Evolutionary conservation across 306 rosid species (phyloP).

Genomic region (Oxytropis ochrocephala): DNA sequence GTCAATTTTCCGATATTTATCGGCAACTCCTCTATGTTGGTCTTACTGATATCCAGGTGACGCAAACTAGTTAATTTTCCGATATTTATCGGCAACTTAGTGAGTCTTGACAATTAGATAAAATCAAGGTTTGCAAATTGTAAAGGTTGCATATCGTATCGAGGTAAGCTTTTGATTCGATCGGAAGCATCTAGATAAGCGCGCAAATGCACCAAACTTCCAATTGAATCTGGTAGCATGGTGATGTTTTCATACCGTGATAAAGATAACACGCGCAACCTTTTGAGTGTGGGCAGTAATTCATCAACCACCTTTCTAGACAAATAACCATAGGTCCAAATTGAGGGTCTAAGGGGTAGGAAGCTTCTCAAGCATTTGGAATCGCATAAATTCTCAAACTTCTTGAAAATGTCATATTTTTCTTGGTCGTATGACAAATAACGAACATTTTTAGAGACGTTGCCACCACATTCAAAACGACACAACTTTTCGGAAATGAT

Average conservation of each 20-base stretch:
- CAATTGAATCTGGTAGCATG: background rate
- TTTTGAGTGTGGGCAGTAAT: background rate
- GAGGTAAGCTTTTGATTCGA: background rate
- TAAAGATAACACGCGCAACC: background rate
- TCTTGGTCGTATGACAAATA: no score
- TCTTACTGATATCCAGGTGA: no score
- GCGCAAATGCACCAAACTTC: background rate
- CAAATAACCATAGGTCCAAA: accelerated
- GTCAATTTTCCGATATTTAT: background rate
- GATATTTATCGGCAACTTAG: background rate
- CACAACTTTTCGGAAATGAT: no score
- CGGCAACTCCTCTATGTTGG: background rate
- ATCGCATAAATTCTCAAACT: background rate
- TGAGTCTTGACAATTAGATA: background rate
- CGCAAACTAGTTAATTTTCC: background rate
- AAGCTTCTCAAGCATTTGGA: background rate
- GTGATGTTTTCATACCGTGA: background rate
- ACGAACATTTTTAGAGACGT: no score
- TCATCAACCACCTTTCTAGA: background rate
- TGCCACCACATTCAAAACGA: no score
- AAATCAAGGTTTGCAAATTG: background rate
- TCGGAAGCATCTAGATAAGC: background rate
- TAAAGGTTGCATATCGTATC: background rate
- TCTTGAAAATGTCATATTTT: no score
- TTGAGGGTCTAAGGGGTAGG: background rate